phyloP scores from a whole-genome alignment of 345 rosid genomes.

The Linum usitatissimum region DNA sequence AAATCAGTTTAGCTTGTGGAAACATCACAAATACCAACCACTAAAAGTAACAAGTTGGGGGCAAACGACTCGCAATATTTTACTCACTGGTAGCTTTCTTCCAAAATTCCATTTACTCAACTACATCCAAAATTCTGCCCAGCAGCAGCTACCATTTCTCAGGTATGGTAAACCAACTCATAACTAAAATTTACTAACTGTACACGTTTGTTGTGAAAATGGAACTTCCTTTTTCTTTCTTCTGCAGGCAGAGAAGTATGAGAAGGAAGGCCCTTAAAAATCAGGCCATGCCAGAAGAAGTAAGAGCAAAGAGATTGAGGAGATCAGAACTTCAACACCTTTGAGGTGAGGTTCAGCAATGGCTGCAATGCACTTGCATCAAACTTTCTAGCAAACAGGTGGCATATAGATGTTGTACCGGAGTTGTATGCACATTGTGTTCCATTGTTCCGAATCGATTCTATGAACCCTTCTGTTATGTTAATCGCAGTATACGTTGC shows the following conservation, averaged over 20 bases:
- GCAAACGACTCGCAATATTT: too few species aligned
- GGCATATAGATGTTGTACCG: constrained; percentile 47
- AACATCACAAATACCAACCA: too few species aligned
- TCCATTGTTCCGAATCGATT: constrained; percentile 48
- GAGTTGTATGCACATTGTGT: constrained; percentile 59
- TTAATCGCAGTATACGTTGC: constrained; percentile 40
- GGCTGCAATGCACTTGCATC: constrained; percentile 59
- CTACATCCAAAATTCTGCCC: not conserved
- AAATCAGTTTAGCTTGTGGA: too few species aligned
- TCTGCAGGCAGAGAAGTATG: not conserved
- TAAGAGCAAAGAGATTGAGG: not conserved
- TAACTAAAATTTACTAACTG: not conserved
- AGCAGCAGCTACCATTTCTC: not conserved
- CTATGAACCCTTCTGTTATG: constrained; percentile 54
- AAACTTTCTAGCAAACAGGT: constrained; percentile 90
- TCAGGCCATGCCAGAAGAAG: not conserved
- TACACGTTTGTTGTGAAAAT: not conserved
- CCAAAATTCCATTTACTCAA: too few species aligned
- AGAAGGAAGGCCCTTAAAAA: too few species aligned
- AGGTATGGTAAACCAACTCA: not conserved
- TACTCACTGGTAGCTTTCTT: too few species aligned
- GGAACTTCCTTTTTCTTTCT: not conserved
- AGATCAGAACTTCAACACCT: constrained; percentile 50
- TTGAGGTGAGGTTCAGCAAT: constrained; percentile 57
- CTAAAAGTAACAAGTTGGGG: too few species aligned